Evolutionary conservation across 2,329 filamentous ascomycete genomes (phyloP).

Genomic region (Ceratocystis eucalypticola): DNA sequence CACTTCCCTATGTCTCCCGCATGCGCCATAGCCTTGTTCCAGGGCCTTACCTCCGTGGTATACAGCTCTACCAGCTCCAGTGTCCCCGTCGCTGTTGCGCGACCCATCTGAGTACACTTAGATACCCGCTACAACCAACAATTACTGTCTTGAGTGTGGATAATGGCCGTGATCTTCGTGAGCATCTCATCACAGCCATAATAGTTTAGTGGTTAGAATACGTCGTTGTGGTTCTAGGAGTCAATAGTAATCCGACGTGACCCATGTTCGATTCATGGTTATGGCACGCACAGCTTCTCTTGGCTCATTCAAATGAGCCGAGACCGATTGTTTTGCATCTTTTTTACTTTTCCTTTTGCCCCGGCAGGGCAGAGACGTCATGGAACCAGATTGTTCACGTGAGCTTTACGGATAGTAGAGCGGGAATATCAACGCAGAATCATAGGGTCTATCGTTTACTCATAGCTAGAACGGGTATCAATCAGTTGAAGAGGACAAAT

Average conservation of each 20-base stretch:
- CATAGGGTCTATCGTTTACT: neutral
- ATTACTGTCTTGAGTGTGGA: neutral
- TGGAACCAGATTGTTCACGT: neutral
- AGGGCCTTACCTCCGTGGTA: too few species aligned
- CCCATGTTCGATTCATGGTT: slow-evolving; percentile 19
- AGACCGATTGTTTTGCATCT: neutral
- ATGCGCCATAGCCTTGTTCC: too few species aligned
- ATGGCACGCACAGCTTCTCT: slow-evolving; percentile 7
- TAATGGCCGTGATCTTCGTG: neutral
- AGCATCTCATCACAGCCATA: slow-evolving; percentile 7
- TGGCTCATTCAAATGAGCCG: neutral
- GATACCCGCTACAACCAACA: too few species aligned
- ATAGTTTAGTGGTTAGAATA: slow-evolving; percentile 19
- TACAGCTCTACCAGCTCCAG: too few species aligned
- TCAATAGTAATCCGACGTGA: slow-evolving; percentile 13
- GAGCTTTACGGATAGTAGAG: neutral
- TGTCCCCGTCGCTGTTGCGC: too few species aligned
- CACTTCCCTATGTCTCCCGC: too few species aligned
- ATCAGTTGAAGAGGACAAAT: neutral
- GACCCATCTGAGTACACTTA: too few species aligned
- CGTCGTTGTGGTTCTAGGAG: slow-evolving; percentile 14
- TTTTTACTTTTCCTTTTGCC: neutral
- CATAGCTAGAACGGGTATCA: neutral
- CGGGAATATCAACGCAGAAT: neutral
- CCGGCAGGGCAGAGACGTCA: too few species aligned